These are phyloP conservation scores for Plantago coronopus DNA, from an alignment of 305 asterid species.

Conservation along the genomic window DNA sequence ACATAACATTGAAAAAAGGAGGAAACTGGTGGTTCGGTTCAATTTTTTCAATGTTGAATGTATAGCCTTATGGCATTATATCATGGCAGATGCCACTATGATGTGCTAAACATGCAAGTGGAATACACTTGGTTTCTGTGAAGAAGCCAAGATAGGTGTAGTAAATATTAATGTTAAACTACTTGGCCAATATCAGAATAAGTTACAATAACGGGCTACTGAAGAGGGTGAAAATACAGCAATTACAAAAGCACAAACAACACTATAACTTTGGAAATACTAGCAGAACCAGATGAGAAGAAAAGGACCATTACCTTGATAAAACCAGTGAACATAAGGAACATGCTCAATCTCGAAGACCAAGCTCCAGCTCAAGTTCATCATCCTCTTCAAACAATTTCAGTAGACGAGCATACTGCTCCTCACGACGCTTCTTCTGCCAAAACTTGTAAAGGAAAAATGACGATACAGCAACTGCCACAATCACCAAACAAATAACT, in stretches of 20 bases:
- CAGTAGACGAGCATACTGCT: slow-evolving; percentile 80
- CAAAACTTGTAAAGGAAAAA: slow-evolving; percentile 66
- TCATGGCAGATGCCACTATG: too few species aligned
- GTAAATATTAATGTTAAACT: too few species aligned
- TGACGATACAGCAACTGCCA: slow-evolving; percentile 40
- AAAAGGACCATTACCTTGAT: slow-evolving; percentile 36
- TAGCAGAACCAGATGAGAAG: slow-evolving; percentile 18
- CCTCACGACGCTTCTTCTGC: slow-evolving; percentile 87
- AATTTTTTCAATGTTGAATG: too few species aligned
- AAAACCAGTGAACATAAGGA: slow-evolving; percentile 14
- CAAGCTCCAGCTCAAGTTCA: slow-evolving; percentile 88
- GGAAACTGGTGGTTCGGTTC: background rate
- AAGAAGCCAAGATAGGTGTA: background rate
- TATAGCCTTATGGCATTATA: too few species aligned
- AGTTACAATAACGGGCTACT: background rate
- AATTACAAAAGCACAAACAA: slow-evolving; percentile 12
- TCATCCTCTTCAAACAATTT: slow-evolving; percentile 90
- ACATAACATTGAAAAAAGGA: background rate
- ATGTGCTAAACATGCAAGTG: background rate
- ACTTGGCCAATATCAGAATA: too few species aligned
- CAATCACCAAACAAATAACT: slow-evolving; percentile 42
- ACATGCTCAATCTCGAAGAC: slow-evolving; percentile 64
- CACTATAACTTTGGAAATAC: slow-evolving; percentile 2
- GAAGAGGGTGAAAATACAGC: background rate
- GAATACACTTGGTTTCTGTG: background rate